Evolutionary conservation across 352 stramenopile genomes (phyloP).

Genomic region (Sclerospora graminicola): DNA sequence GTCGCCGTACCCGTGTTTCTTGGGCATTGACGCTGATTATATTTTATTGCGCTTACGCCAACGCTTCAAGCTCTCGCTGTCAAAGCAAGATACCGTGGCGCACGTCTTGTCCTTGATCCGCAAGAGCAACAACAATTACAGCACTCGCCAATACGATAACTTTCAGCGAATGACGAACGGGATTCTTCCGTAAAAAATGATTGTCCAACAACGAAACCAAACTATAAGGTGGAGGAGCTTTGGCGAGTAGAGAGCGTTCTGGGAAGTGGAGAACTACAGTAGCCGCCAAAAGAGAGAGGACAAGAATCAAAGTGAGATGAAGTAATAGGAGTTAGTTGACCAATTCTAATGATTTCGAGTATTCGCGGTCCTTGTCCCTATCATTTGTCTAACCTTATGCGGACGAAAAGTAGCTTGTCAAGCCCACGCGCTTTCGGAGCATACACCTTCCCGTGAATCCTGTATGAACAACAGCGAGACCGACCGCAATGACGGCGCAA

Average conservation of each 20-base stretch:
- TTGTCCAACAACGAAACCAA: conserved; percentile 5
- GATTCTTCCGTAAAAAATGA: conserved; percentile 64
- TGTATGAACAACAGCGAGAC: conserved; percentile 51
- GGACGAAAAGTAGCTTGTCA: conserved; percentile 23
- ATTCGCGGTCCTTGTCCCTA: background rate
- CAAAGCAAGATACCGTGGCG: conserved; percentile 84
- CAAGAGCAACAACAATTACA: conserved; percentile 90
- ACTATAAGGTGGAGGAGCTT: conserved; percentile 9
- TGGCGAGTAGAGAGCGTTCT: conserved; percentile 9
- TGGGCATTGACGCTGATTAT: conserved; percentile 68
- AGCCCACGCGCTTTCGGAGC: conserved; percentile 33
- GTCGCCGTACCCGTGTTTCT: conserved; percentile 96
- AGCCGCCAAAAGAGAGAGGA: background rate
- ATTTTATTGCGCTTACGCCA: conserved; percentile 80
- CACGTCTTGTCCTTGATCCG: conserved; percentile 87
- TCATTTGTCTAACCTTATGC: conserved; percentile 14
- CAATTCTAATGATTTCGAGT: background rate
- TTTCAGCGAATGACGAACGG: conserved; percentile 93
- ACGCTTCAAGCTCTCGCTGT: conserved; percentile 81
- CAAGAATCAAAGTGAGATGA: background rate
- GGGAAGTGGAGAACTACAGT: background rate
- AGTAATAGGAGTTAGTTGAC: no score
- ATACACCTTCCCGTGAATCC: conserved; percentile 62
- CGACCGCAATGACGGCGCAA: conserved; percentile 34
- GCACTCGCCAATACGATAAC: conserved; percentile 89